Base-by-base conservation (phyloP, 2,329 filamentous ascomycete species). In the Talaromyces pinophilus region DNA sequence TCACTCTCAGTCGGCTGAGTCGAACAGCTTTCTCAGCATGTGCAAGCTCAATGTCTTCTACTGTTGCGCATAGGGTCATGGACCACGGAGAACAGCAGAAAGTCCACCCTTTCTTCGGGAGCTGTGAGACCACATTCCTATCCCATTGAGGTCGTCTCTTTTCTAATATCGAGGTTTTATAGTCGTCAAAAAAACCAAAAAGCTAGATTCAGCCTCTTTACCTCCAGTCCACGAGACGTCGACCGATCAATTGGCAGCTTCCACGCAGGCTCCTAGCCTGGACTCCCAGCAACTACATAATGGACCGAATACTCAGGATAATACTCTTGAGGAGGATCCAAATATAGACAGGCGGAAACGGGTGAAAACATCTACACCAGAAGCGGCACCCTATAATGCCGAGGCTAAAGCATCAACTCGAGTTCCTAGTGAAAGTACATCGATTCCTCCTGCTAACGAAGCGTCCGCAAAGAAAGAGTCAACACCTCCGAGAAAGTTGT, bases 401-500 rank as follows among this genome's bases (percentile, higher is more conserved):
- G 30, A 59, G 35, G 33, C 13, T 35, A 25, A 54, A 33, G 40
- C 59, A 22, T 10, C n/a, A 33, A 28, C 25, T 42, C 44, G 6
- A 40, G 22, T 25, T 42, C 42, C 2, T n/a, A 38, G 33, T 46
- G 35, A 50, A n/a, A 38, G 44, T 13, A 46, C 7, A 44, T 38
- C 59, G 33, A 50, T 22, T n/a, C 22, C 62, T 66, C 19, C 44
- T 50, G 22, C 65, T 59, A 15, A 65, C 6, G 30, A 19, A 25
- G 46, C 10, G 35, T n/a, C 40, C 65, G 28, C 67, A 67, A 62
- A 65, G 11, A 63, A 6, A 69, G 88, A 15, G 15, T 44, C 6
- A 25, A 33, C 42, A 0, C 87, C 87, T 0, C 85, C 82, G 59
- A 79, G 82, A 3, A 90, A 87, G 66, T 76, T 72, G 3, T 67